Percentiles rank a stretch among this genome's conserved stretches.
Conservation (phyloP, 2,329 filamentous ascomycete genomes). For the Fusarium penzigii region DNA sequence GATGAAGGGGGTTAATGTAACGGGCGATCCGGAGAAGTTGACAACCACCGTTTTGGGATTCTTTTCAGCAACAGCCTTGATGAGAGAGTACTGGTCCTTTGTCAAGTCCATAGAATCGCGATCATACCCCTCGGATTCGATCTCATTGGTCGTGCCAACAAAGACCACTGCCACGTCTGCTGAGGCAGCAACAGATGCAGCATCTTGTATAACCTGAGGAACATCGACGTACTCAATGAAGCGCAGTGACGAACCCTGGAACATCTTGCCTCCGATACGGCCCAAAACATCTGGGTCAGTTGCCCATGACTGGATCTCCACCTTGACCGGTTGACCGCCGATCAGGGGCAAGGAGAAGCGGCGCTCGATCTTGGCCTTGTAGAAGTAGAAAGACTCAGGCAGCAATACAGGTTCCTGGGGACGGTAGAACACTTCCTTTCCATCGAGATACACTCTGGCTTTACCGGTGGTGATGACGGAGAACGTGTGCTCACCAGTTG, state of each 20-base stretch:
- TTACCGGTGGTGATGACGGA: conserved; percentile 11
- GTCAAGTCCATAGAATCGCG: conserved; percentile 9
- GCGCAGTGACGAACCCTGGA: conserved; percentile 9
- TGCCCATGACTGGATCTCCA: conserved; percentile 7
- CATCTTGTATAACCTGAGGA: neutral
- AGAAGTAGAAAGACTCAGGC: conserved; percentile 10
- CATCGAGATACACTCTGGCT: conserved; percentile 8
- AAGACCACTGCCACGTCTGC: conserved; percentile 5
- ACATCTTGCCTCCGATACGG: conserved; percentile 6
- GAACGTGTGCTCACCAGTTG: conserved; percentile 6
- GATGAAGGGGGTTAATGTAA: conserved; percentile 53
- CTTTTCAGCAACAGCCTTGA: conserved; percentile 52
- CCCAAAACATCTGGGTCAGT: conserved; percentile 7
- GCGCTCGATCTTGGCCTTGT: conserved; percentile 1
- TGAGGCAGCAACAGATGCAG: neutral
- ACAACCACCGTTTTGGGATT: conserved; percentile 61
- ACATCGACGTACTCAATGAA: conserved; percentile 9
- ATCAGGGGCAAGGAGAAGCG: conserved; percentile 2
- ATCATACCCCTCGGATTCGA: conserved; percentile 29
- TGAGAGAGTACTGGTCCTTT: conserved; percentile 54
- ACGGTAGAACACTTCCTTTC: neutral
- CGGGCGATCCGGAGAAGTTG: conserved; percentile 62
- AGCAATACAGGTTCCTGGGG: neutral
- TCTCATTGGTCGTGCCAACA: conserved; percentile 56
- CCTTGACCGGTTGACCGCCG: neutral